Base-by-base conservation (phyloP, 1,284 basidiomycete genomes). In the Fereydounia khargensis region DNA sequence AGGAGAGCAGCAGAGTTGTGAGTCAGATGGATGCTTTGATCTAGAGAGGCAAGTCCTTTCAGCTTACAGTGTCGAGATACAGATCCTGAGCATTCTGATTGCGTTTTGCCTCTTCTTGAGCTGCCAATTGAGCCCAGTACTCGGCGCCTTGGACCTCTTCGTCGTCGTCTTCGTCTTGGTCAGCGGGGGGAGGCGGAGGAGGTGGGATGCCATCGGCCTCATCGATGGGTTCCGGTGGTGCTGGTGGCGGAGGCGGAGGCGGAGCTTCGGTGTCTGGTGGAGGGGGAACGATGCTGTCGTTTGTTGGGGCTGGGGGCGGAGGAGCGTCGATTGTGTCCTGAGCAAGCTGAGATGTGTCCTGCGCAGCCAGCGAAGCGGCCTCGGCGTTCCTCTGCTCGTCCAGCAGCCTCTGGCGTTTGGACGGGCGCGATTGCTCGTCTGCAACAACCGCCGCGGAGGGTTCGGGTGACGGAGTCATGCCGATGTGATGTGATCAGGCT, bases 51-150 rank as follows among this genome's bases (percentile, higher is more conserved):
- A n/a, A n/a, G n/a, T n/a, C n/a, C n/a, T n/a, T n/a, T n/a, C n/a
- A n/a, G n/a, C n/a, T n/a, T n/a, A n/a, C n/a, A 27, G 94, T 97
- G 78, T 98, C 94, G 45, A 98, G 85, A 76, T 97, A 97, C 65
- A 97, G 81, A 77, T 97, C 92, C 38, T 87, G 86, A 32, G 85
- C 82, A 41, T 81, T 81, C 30, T 66, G 52, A 20, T 47, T 41
- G 20, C 42, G 48, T 25, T 48, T 44, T 25, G 54, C 44, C 37
- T 58, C 39, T 39, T 82, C 48, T 35, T 79, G 5, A 5, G 31
- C 31, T 4, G 67, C 50, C 18, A 53, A 47, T 42, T 43, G 52
- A 31, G 44, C 58, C 68, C 66, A 69, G 39, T 69, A 69, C 17
- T 57, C 66, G 9, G 64, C 66, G 19, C 51, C 59, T 36, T 58